Evolutionary conservation across 768 basidiomycete genomes (phyloP), one percentile per base, ranked within the genome.

Genomic region (Hypholoma sublateritium): DNA sequence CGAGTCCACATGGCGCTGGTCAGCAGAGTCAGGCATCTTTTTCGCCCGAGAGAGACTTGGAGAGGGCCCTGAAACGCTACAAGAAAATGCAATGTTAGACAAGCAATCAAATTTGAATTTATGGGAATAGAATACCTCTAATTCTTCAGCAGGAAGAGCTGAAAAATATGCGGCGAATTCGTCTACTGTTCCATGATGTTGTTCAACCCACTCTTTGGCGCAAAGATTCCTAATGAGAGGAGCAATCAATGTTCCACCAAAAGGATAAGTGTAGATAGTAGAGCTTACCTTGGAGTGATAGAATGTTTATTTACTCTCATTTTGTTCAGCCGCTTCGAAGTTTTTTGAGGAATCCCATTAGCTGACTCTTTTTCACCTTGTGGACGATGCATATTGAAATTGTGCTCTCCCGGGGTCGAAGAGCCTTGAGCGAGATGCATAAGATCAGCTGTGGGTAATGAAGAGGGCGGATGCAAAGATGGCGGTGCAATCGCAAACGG

Each of bases 31-130:
- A 57, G 56, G 49, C 35, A 50, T 47, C 28, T 43, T 57, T 35
- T 14, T 41, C 17, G 12, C 39, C 17, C 17, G 39, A 41, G 37
- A 56, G 56, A 21, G 47, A 42, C 37, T 42, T 57, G 48, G 49
- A 57, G 50, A 57, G 55, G 55, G 47, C 55, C 55, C 49, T 56
- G 55, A 56, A 56, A 50, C 39, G 47, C 55, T 56, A 56, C 36
- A 50, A 41, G 55, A 56, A 56, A 56, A n/a, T n/a, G n/a, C n/a
- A 19, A 49, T 37, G 32, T 56, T 47, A 56, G 55, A 50, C 5
- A 50, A 50, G 32, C 5, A 50, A 50, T 32, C 48, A 41, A 21
- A 56, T 42, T 22, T 39, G 48, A 55, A 34, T 46, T 57, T 50
- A 39, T 52, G 55, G 49, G 7, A 57, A 57, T 28, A 57, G 49